Evolutionary conservation across 805 yeast species (phyloP), one percentile per base, ranked within the genome.

Genomic region (Candida parachauliodes): DNA sequence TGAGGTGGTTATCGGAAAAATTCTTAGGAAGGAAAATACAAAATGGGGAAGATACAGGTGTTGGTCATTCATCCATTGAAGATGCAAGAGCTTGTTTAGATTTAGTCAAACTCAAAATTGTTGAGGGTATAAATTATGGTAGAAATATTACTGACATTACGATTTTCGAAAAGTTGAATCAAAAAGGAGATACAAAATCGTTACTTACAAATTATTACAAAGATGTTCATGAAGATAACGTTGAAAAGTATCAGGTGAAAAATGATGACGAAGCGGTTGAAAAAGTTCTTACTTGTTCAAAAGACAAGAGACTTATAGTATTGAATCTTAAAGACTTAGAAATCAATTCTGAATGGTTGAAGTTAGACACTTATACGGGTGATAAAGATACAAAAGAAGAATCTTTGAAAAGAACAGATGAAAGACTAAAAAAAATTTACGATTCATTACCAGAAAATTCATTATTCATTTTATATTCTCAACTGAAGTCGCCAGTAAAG

Each of bases 61-160:
- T 47, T 1, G 74, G 74, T 12, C 98, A 91, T 59, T 84, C 89
- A 37, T 83, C 98, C 0, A 71, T 83, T 4, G 96, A 87, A 54
- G 98, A 91, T 54, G 83, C 95, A 9, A 57, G 57, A 20, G 80
- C 95, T 1, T 86, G 96, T 54, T 65, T 89, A 51, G 88, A 86
- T 36, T 70, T 91, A 34, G 76, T 85, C 1, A 79, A 84, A 48
- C 48, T 79, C 46, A 88, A 89, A 52, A 58, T 88, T 10, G 58
- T 67, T 4, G 78, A 81, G 39, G 97, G 96, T 1, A 54, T 60
- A 5, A 60, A 69, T 2, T 83, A 74, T 57, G 98, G 98, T 0
- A 36, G 39, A 5, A 55, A 55, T 35, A 39, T 54, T 21, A 50
- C 52, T 22, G 60, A 57, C 26, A 44, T 53, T 1, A 46, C 64